Evolutionary conservation across 2,329 filamentous ascomycete genomes (phyloP).

Genomic region (Xylariaceae sp.): DNA sequence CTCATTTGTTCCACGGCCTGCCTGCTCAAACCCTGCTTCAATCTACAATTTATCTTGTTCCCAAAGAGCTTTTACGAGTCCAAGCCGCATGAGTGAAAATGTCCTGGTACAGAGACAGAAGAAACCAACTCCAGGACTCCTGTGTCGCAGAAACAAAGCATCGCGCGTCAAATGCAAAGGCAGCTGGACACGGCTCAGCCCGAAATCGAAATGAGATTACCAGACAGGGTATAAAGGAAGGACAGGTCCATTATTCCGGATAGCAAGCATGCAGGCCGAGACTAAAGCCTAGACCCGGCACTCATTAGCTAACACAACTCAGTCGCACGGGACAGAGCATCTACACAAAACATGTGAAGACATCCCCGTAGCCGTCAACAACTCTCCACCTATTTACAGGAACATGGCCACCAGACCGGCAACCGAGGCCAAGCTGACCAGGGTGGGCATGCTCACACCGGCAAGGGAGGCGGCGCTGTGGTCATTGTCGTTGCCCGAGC

Average conservation of each 20-base stretch:
- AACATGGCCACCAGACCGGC: constrained; percentile 34
- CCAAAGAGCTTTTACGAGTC: constrained; percentile 3
- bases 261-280: no score
- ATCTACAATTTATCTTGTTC: background rate
- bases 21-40: constrained; percentile 2
- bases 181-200: background rate
- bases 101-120: background rate
- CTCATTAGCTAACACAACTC: no score
- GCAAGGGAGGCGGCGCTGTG: constrained; percentile 41
- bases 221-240: constrained; percentile 9
- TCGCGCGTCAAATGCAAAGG: background rate
- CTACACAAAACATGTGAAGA: no score
- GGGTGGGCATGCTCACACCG: constrained; percentile 41
- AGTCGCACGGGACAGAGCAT: no score
- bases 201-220: background rate
- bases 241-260: constrained; percentile 3
- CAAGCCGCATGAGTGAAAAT: constrained; percentile 1
- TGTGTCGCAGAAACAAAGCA: background rate
- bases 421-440: constrained; percentile 32
- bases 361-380: constrained; percentile 9
- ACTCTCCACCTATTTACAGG: constrained; percentile 38
- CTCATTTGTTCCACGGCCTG: no score
- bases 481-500: constrained; percentile 24
- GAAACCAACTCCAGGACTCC: constrained; percentile 2
- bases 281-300: no score